Conservation (phyloP, 495 filamentous ascomycete genomes). For the Penicillium canariense region DNA sequence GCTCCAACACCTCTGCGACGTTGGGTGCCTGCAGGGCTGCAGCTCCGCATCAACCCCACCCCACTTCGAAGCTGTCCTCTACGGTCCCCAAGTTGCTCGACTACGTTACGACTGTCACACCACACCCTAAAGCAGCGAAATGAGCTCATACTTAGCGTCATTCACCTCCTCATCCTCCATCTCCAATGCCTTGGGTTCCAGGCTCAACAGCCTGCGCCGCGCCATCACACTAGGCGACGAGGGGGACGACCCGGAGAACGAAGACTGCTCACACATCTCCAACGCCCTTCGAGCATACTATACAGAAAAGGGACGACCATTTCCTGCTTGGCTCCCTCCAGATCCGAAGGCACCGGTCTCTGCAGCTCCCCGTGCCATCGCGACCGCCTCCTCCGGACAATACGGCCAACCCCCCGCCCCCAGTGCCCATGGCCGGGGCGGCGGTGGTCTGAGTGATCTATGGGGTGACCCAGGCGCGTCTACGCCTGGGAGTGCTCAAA, state of each 20-base stretch:
- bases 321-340: constrained; percentile 85
- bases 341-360: constrained; percentile 72
- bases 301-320: constrained; percentile 77
- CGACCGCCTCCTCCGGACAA: constrained; percentile 51
- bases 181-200: constrained; percentile 69
- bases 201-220: constrained; percentile 76
- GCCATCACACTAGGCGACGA: constrained; percentile 80
- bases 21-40: constrained; percentile 7
- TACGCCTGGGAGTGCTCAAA: constrained; percentile 45
- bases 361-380: constrained; percentile 50
- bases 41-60: constrained; percentile 27
- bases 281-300: constrained; percentile 96
- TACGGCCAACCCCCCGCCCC: constrained; percentile 33
- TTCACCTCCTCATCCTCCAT: constrained; percentile 65
- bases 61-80: constrained; percentile 23
- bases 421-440: constrained; percentile 34
- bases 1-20: neutral
- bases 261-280: constrained; percentile 92
- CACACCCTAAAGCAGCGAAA: constrained; percentile 33
- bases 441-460: constrained; percentile 67
- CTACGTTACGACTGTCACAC: neutral
- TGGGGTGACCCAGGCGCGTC: constrained; percentile 68
- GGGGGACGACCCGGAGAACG: constrained; percentile 73
- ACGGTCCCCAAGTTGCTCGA: constrained; percentile 2
- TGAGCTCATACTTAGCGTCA: constrained; percentile 76